Evolutionary conservation across 2,329 filamentous ascomycete species (phyloP).

Genomic region (Hypoxylon sp.): DNA sequence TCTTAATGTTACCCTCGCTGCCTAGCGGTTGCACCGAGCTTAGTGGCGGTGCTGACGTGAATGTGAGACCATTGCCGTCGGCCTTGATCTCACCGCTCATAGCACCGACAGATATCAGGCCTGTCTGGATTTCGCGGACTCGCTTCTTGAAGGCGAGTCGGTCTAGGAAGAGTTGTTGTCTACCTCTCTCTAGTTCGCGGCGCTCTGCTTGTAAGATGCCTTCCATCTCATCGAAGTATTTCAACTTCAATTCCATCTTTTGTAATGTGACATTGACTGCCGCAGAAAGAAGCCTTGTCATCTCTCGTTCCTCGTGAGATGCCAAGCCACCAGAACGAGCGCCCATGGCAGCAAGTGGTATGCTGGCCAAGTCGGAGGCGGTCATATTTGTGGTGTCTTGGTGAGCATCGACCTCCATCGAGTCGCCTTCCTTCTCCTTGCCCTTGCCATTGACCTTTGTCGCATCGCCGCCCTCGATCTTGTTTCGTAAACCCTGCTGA

Average conservation of each 20-base stretch:
- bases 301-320: constrained; percentile 95
- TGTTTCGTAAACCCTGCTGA: constrained; percentile 78
- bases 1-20: constrained; percentile 64
- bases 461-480: constrained; percentile 69
- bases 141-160: constrained; percentile 88
- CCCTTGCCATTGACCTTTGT: constrained; percentile 64
- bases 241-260: constrained; percentile 94
- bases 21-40: constrained; percentile 63
- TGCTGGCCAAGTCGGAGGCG: constrained; percentile 69
- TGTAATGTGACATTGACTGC: constrained; percentile 94
- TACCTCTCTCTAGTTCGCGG: constrained; percentile 87
- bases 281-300: constrained; percentile 90
- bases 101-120: constrained; percentile 65
- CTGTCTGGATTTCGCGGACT: constrained; percentile 82
- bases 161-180: constrained; percentile 94
- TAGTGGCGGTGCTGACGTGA: constrained; percentile 56
- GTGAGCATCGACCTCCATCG: constrained; percentile 70
- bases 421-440: constrained; percentile 63
- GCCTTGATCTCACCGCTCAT: constrained; percentile 58
- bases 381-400: constrained; percentile 63
- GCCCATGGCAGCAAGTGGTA: constrained; percentile 86
- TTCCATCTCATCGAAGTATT: constrained; percentile 97
- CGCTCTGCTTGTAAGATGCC: constrained; percentile 89
- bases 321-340: constrained; percentile 87
- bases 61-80: constrained; percentile 63